phyloP scores from a whole-genome alignment of 106 monocot species.

The Acorus calamus region DNA sequence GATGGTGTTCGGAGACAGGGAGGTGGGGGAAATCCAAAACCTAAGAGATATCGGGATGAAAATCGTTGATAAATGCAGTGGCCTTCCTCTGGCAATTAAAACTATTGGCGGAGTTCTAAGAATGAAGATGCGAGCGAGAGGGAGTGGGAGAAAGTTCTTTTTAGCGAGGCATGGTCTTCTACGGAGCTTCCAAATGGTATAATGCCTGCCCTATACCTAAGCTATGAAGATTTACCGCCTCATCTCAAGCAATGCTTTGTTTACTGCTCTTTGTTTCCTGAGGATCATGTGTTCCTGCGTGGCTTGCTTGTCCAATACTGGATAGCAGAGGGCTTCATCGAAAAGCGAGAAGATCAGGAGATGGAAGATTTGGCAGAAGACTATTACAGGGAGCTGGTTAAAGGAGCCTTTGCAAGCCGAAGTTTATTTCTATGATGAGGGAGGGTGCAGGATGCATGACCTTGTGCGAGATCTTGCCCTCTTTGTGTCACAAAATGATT shows the following conservation, averaged over 20 bases:
- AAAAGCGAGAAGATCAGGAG: neutral
- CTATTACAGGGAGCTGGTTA: conserved; percentile 7
- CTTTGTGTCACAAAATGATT: neutral
- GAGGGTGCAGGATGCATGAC: conserved; percentile 5
- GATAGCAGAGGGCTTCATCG: conserved; percentile 17
- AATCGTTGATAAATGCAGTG: conserved; percentile 22
- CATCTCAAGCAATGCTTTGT: conserved; percentile 10
- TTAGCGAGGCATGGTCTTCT: conserved; percentile 10
- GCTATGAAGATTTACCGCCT: conserved; percentile 31
- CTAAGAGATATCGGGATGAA: conserved; percentile 17
- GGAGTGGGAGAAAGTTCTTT: conserved; percentile 22
- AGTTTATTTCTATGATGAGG: too few relatives aligned
- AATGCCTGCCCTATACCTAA: conserved; percentile 21
- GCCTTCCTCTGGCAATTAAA: conserved; percentile 42
- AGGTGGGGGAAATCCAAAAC: neutral
- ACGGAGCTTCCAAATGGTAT: conserved; percentile 15
- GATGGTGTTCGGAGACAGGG: neutral
- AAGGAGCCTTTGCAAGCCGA: conserved; percentile 7
- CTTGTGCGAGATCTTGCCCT: conserved; percentile 3
- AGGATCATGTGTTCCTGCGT: neutral
- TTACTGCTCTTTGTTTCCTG: conserved; percentile 7
- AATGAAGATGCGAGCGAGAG: neutral
- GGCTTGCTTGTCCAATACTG: neutral
- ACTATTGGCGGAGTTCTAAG: conserved; percentile 22
- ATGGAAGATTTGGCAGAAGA: conserved; percentile 8